These are phyloP conservation scores for Sphagnum magellanicum DNA, from an alignment of 228 moss, liverwort and hornwort species.

Conservation along the genomic window DNA sequence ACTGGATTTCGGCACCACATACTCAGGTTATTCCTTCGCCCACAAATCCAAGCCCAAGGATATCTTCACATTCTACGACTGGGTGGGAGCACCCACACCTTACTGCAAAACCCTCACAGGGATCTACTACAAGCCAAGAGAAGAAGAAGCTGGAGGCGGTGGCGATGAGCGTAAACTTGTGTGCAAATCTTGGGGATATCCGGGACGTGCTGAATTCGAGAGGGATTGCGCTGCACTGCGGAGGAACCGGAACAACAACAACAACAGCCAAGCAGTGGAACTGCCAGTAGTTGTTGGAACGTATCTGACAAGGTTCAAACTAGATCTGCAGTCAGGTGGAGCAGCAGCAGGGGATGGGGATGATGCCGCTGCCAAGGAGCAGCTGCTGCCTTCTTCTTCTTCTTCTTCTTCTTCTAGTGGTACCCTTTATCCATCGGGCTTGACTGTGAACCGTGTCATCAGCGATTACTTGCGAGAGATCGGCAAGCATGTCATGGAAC, in stretches of 20 bases:
- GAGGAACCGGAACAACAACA: neutral
- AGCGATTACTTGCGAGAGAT: conserved; percentile 17
- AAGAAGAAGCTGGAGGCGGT: neutral
- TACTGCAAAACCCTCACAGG: conserved; percentile 38
- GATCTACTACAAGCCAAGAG: conserved; percentile 3
- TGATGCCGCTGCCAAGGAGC: neutral
- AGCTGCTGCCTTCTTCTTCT: neutral
- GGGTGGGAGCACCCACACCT: conserved; percentile 23
- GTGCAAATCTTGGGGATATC: conserved; percentile 3
- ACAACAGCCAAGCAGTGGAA: neutral
- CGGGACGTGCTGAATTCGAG: conserved; percentile 5
- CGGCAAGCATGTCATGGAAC: neutral
- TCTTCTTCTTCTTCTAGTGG: neutral
- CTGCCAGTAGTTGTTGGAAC: no score
- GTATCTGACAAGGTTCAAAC: conserved; percentile 19
- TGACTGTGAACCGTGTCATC: conserved; percentile 9
- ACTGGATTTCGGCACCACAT: conserved; percentile 41
- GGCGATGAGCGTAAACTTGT: neutral
- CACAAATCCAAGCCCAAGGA: conserved; percentile 7
- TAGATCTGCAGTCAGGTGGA: conserved; percentile 2
- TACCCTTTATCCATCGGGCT: neutral
- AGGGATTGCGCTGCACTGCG: neutral
- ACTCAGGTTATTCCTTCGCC: conserved; percentile 34
- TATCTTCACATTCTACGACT: conserved; percentile 20
- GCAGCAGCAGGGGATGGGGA: neutral